phyloP scores from a whole-genome alignment of 2,329 filamentous ascomycete genomes.

The Claviceps sp. region DNA sequence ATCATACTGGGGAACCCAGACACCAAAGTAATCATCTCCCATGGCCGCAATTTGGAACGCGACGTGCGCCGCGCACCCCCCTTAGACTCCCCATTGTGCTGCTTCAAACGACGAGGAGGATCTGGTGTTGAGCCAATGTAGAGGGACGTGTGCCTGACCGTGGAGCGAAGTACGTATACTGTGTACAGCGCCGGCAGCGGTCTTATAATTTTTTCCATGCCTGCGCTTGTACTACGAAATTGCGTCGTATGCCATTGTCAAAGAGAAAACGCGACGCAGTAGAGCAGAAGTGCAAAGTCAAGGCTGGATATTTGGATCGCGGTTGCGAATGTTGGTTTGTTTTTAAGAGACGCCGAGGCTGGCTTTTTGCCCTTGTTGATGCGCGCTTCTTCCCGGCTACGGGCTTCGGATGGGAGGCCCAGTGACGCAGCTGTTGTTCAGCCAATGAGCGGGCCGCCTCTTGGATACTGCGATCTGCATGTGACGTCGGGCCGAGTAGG shows the following conservation, averaged over 20 bases:
- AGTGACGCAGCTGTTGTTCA: not conserved
- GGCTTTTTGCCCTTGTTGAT: not conserved
- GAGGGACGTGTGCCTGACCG: constrained; percentile 52
- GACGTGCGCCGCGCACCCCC: constrained; percentile 74
- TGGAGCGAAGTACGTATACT: constrained; percentile 84
- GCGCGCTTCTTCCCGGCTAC: not conserved
- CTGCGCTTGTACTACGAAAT: constrained; percentile 3
- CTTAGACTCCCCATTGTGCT: constrained; percentile 77
- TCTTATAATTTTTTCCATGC: constrained; percentile 30
- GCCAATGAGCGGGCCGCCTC: not conserved
- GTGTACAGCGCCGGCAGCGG: constrained; percentile 82
- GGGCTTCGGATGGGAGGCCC: too few species aligned
- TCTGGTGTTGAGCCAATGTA: constrained; percentile 92
- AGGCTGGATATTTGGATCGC: not conserved
- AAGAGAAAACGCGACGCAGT: not conserved
- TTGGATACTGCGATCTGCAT: too few species aligned
- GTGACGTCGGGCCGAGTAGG: too few species aligned
- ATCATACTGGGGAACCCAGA: constrained; percentile 80
- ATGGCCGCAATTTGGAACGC: constrained; percentile 55
- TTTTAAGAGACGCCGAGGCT: not conserved
- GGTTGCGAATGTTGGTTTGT: not conserved
- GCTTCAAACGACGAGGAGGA: constrained; percentile 67
- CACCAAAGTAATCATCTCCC: constrained; percentile 81
- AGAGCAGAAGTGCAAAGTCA: not conserved
- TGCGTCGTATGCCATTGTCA: not conserved